Base-by-base conservation (phyloP, 306 rosid species). In the Quercus mongolica region DNA sequence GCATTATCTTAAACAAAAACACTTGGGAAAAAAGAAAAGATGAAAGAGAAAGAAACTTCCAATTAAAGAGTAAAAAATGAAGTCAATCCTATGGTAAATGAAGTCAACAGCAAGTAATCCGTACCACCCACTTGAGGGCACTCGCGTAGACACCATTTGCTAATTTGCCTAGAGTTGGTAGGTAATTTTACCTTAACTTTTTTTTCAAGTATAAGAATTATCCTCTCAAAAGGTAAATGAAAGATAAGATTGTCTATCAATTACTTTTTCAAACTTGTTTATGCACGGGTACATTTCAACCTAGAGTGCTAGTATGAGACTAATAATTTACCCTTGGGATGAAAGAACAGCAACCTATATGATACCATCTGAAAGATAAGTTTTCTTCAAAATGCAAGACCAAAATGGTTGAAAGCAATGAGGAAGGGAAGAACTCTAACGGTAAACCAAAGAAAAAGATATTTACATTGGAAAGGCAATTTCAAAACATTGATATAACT, bases 1-100 rank as follows among this genome's bases (percentile, higher is more conserved):
- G 73, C 77, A 68, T 87, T 84, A 84, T 87, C 81, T 25, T 12
- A 26, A 77, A 59, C 6, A 55, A 77, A 20, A 49, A 33, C 51
- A 67, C 46, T 30, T 6, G 7, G 46, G 44, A 18, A 33, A 6
- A 19, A 7, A 64, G 2, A 26, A 28, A 15, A 26, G 30, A 19
- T 6, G 6, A 65, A 33, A 33, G 38, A 9, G 7, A 18, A 18
- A 35, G 72, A 33, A 35, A 35, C 72, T 67, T 35, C 72, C 72
- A 31, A 64, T 7, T 18, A 6, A 4, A 9, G 72, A 31, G 71
- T 6, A 33, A 33, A 18, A 33, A 65, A 6, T 8, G 6, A 67
- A 28, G 35, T 14, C 69, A 15, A 12, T 62, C 14, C 69, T 62
- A 23, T 62, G 35, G 19, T 62, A 5, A 25, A 62, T 26, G 69